Base-by-base conservation (phyloP, 768 basidiomycete species). In the Pleurotus tuoliensis region DNA sequence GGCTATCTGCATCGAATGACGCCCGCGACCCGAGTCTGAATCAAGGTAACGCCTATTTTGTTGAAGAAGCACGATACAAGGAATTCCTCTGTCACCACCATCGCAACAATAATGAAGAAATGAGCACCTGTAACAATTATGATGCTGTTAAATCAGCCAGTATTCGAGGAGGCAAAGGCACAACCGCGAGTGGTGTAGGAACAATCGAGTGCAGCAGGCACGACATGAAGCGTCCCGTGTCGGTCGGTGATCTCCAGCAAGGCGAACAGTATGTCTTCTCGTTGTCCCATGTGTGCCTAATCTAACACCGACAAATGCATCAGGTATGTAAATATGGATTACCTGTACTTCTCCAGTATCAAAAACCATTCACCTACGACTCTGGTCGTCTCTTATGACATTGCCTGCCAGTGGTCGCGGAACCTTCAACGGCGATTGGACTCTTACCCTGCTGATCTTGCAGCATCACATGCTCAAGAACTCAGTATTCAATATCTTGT, bases 321-420 rank as follows among this genome's bases (percentile, higher is more conserved):
- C 40, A 58, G 57, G 56, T 58, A 56, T 20, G 25, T 44, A 12
- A 56, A 58, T 50, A 64, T 66, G 48, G 64, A 66, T 39, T 66
- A 62, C 34, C 5, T 64, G 1, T 64, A 64, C 44, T 61, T 53
- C n/a, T 44, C 49, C 6, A 61, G 60, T 38, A 46, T 66, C 27
- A 27, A 27, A 27, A 27, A 27, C 27, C 27, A 27, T 27, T 27
- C 27, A 27, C 27, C 27, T 27, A 13, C 3, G 24, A n/a, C 11
- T 4, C 45, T 61, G 5, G n/a, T 61, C 16, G 56, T 64, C 1
- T 62, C 62, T 9, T 66, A 66, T 45, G 61, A 66, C 38, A 66
- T 66, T 16, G 61, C 56, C n/a, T 61, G 62, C 27, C 27, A 27
- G 27, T 27, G 27, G 27, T 27, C 27, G 27, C 27, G 27, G 27